These are phyloP conservation scores for Pestalotiopsis sp. DNA, from an alignment of 2,329 filamentous ascomycete genomes.

Conservation along the genomic window DNA sequence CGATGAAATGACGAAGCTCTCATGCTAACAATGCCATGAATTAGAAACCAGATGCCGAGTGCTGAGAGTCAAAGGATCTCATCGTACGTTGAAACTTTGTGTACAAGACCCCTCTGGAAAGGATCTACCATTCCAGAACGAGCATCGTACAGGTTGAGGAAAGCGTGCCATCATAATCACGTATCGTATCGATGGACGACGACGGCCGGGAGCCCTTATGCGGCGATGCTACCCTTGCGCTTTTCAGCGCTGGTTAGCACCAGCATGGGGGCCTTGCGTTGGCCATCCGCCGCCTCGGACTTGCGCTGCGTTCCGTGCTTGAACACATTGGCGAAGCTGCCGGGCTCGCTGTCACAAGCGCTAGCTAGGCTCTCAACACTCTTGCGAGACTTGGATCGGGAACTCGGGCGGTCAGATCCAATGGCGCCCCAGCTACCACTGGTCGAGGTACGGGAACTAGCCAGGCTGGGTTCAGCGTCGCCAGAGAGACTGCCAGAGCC, in stretches of 20 bases:
- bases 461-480: slow-evolving; percentile 67
- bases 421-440: slow-evolving; percentile 79
- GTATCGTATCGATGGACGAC: not conserved
- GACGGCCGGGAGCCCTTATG: slow-evolving; percentile 19
- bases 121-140: slow-evolving; percentile 30
- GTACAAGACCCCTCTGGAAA: slow-evolving; percentile 15
- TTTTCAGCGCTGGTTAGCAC: slow-evolving; percentile 89
- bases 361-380: slow-evolving; percentile 69
- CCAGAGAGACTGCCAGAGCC: slow-evolving; percentile 81
- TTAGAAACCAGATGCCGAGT: slow-evolving; percentile 3
- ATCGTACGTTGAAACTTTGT: not conserved
- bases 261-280: slow-evolving; percentile 84
- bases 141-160: slow-evolving; percentile 29
- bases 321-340: slow-evolving; percentile 69
- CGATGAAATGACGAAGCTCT: not conserved
- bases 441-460: slow-evolving; percentile 75
- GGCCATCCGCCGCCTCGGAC: slow-evolving; percentile 58
- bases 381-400: slow-evolving; percentile 65
- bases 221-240: slow-evolving; percentile 66
- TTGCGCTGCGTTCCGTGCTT: slow-evolving; percentile 61
- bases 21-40: slow-evolving; percentile 10
- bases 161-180: slow-evolving; percentile 32
- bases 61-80: not conserved
- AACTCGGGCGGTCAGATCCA: slow-evolving; percentile 80
- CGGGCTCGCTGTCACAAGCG: slow-evolving; percentile 54